Base-by-base conservation (phyloP, 2,329 filamentous ascomycete genomes). In the Colletotrichum shisoi region DNA sequence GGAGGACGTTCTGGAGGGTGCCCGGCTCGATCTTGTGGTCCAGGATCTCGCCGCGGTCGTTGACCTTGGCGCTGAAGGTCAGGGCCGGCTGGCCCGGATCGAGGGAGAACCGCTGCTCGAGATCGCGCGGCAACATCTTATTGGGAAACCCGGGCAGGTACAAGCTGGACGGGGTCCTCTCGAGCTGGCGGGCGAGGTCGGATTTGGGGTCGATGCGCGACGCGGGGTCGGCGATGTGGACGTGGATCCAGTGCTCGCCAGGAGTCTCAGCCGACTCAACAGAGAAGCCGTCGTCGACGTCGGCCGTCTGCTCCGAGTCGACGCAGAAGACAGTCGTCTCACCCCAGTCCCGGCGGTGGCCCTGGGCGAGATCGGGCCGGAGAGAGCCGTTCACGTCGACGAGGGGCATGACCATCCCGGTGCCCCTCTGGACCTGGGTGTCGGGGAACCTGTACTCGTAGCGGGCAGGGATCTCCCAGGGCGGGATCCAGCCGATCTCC, bases 241-340 rank as follows among this genome's bases (percentile, higher is more conserved):
- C 78, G 73, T 93, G 91, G 37, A 94, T 80, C 92, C 92, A 95
- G 72, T 86, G 87, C 70, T 90, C 82, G 57, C 82, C 74, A 21
- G 82, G 69, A 19, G 76, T 79, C 4, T 81, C 77, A 1, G 89
- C 84, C 52, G 77, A 75, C 73, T 93, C 89, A 8, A 95, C 73
- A 0, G 91, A 94, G 9, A 96, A 78, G 1, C 89, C 92, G 74
- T 96, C 92, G 71, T 96, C 92, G 65, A 95, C 90, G 71, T 94
- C 88, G 34, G 84, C 80, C 0, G 92, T 90, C 42, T 78, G 79
- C 21, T 83, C 81, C 34, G 85, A 83, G 73, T 96, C 92, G 67
- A 96, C 91, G 71, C 90, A 93, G 74, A 89, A 94, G 1, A 91
- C 85, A 0, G 83, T 84, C 24, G 86, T 73, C n/a, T 82, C 72